phyloP scores from a whole-genome alignment of 495 filamentous ascomycete species.

The Penicillium paradoxum region DNA sequence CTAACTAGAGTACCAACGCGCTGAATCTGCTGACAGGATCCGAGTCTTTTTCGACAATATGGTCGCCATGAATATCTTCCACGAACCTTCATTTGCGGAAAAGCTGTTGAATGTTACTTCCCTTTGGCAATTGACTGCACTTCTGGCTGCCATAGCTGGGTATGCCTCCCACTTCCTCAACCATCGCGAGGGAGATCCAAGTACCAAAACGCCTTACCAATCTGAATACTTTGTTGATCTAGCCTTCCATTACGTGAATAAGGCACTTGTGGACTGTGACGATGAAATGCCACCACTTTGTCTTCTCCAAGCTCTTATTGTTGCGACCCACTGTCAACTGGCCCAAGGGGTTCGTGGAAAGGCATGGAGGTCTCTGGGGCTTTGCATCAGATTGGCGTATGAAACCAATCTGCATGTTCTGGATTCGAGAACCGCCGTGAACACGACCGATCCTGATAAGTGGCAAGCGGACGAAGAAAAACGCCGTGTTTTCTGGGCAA shows the following conservation, averaged over 20 bases:
- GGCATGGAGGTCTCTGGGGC: neutral
- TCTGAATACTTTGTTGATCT: neutral
- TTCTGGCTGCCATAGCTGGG: neutral
- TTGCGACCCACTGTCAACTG: neutral
- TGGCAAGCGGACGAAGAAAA: neutral
- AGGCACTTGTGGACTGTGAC: neutral
- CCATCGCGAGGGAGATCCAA: neutral
- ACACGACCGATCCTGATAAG: neutral
- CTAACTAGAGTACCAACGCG: neutral
- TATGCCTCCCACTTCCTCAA: neutral
- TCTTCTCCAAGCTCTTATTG: neutral
- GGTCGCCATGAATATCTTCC: neutral
- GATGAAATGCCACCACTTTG: neutral
- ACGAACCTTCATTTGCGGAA: neutral
- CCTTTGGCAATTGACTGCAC: neutral
- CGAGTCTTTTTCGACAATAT: neutral
- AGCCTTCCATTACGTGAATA: neutral
- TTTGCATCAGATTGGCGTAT: neutral
- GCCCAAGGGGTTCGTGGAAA: neutral
- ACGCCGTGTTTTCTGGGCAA: neutral
- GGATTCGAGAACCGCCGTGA: neutral
- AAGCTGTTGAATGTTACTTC: neutral
- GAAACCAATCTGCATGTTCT: neutral
- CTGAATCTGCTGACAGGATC: neutral
- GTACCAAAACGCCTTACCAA: neutral